Evolutionary conservation across 1,284 basidiomycete genomes (phyloP).

Genomic region (Melampsora larici-populina): DNA sequence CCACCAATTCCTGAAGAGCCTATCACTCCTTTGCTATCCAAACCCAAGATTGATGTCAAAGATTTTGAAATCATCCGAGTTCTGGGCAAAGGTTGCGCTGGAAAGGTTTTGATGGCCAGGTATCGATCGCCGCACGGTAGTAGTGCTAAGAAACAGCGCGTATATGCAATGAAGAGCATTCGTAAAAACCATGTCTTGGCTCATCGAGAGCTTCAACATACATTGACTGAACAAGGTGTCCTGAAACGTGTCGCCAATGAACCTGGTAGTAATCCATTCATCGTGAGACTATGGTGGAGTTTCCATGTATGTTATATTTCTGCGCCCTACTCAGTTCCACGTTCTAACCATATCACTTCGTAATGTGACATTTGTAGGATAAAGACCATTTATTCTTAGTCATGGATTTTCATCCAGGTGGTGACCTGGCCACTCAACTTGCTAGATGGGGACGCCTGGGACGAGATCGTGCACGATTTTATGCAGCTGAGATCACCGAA

Average conservation of each 20-base stretch:
- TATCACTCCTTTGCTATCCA: neutral
- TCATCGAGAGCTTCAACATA: constrained; percentile 91
- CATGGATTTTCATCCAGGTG: constrained; percentile 90
- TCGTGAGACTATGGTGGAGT: constrained; percentile 89
- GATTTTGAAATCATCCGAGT: constrained; percentile 97
- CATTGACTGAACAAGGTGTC: constrained; percentile 88
- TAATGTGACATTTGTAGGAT: neutral
- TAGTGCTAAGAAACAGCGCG: constrained; percentile 40
- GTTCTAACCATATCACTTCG: neutral
- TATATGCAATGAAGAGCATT: constrained; percentile 93
- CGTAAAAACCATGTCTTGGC: constrained; percentile 92
- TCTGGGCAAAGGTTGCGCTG: constrained; percentile 91
- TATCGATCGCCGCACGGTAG: constrained; percentile 3
- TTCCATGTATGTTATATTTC: constrained; percentile 62
- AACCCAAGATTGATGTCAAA: constrained; percentile 57
- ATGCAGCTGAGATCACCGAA: constrained; percentile 91
- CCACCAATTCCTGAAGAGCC: no score
- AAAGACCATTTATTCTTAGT: constrained; percentile 44
- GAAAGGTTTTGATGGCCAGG: constrained; percentile 61
- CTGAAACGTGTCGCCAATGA: constrained; percentile 75
- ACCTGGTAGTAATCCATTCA: constrained; percentile 70
- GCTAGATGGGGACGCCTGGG: constrained; percentile 89
- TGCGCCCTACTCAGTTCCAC: no score
- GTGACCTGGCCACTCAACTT: constrained; percentile 92
- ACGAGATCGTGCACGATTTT: constrained; percentile 86